Evolutionary conservation across 2,329 filamentous ascomycete species (phyloP), one percentile per base, ranked within the genome.

Genomic region (Hirsutella rhossiliensis): DNA sequence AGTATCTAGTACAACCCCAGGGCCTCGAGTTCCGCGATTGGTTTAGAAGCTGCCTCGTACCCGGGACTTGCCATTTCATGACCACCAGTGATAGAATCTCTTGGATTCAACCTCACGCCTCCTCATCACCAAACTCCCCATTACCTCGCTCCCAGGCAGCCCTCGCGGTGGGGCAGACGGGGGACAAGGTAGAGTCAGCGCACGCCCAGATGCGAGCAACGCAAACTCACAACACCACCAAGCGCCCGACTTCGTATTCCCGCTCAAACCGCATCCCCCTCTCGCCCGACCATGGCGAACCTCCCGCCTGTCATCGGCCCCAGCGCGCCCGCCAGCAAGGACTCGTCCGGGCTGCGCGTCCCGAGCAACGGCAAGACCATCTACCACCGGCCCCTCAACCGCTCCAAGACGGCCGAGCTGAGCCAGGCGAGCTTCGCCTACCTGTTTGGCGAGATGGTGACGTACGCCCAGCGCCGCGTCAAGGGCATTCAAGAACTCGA

Each of bases 291-390:
- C 50, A 76, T 76, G 72, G 65, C 72, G 46, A 75, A 72, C 58
- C 59, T 71, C 37, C 71, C 72, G 52, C 62, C 71, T 45, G 32
- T 4, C 7, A 36, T 36, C 5, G 34, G 34, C n/a, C 34, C 15
- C n/a, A 15, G 34, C 8, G 18, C n/a, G 8, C 34, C 34, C 34
- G n/a, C 17, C 34, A 36, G 18, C 34, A 42, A 42, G 20, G 40
- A 42, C 12, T 5, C 50, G 55, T 64, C 73, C 30, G 82, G 85
- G 23, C 80, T 98, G 49, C 85, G 88, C 53, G 87, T 94, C 58
- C 90, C 92, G 40, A 86, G 86, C 45, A 94, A 81, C 63, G 87
- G 88, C 69, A 97, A 97, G 70, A 95, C 88, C 51, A 97, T 98
- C 69, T 98, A 97, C 71, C 88, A 96, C 71, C 79, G 92, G 44